Conservation (phyloP, 352 stramenopile species). For the Phytophthora sp. region DNA sequence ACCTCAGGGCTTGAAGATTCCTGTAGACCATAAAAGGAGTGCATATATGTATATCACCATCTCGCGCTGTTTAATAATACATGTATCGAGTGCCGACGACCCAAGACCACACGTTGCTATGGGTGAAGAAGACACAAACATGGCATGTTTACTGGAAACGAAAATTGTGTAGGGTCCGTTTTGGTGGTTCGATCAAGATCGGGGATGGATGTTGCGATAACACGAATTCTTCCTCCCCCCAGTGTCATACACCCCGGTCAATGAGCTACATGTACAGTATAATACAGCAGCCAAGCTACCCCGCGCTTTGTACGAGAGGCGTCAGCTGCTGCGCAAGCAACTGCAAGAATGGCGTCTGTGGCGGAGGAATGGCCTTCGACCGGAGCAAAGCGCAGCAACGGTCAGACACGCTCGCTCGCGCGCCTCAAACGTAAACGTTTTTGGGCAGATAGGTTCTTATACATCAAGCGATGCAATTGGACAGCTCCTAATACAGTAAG, state of each 20-base stretch:
- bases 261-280: slow-evolving; percentile 35
- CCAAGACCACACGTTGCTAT: slow-evolving; percentile 3
- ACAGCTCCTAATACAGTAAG: slow-evolving; percentile 38
- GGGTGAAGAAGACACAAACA: neutral
- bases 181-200: slow-evolving; percentile 14
- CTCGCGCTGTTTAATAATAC: neutral
- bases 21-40: too few relatives aligned
- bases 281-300: neutral
- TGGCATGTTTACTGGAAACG: neutral
- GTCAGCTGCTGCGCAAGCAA: slow-evolving; percentile 15
- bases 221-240: slow-evolving; percentile 8
- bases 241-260: slow-evolving; percentile 23
- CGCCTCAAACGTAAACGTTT: neutral
- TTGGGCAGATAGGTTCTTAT: slow-evolving; percentile 10
- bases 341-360: neutral
- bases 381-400: neutral
- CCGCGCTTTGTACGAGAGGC: slow-evolving; percentile 3
- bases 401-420: neutral
- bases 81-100: neutral
- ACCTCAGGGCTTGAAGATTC: too few relatives aligned
- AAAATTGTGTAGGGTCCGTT: neutral
- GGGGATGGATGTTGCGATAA: slow-evolving; percentile 27
- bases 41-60: neutral
- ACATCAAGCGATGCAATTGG: slow-evolving; percentile 22
- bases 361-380: neutral